Evolutionary conservation across 169 alveolate genomes (phyloP).

Genomic region (Plasmodium billcollinsi): DNA sequence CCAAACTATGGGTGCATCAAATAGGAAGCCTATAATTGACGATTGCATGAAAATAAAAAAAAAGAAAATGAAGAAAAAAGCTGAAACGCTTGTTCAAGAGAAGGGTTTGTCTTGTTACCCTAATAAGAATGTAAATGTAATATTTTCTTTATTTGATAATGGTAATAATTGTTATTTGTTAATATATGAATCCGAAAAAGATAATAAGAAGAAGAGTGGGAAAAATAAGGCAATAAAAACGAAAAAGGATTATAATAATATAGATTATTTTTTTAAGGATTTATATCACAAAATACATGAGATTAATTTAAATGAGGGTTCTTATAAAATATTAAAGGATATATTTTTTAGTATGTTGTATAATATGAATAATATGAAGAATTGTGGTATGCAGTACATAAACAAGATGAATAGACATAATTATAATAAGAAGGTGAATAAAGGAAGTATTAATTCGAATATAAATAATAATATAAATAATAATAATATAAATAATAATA

Average conservation of each 20-base stretch:
- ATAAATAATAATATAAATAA: not conserved
- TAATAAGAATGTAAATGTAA: slow-evolving; percentile 41
- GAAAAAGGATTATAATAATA: slow-evolving; percentile 46
- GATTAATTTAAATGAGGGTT: slow-evolving; percentile 19
- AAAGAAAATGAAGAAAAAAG: not conserved
- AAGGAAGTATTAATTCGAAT: not conserved
- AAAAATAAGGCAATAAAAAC: slow-evolving; percentile 23
- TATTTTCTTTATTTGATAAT: slow-evolving; percentile 44
- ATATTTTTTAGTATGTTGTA: slow-evolving; percentile 11
- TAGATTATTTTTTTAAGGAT: slow-evolving; percentile 45
- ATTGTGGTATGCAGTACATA: not conserved
- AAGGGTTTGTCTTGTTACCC: not conserved
- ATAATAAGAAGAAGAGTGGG: slow-evolving; percentile 35
- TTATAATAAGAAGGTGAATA: not conserved
- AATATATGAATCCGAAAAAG: slow-evolving; percentile 51
- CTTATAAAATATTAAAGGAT: slow-evolving; percentile 11
- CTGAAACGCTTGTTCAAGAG: not conserved
- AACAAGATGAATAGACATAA: not conserved
- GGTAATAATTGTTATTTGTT: slow-evolving; percentile 40
- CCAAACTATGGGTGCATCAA: too few species aligned
- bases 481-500: too few species aligned
- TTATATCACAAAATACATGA: slow-evolving; percentile 25
- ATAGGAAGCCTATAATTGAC: too few species aligned
- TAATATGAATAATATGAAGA: slow-evolving; percentile 11
- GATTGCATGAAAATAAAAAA: not conserved